Percentiles rank a stretch among this genome's conserved stretches.
Conservation (phyloP, 2,329 filamentous ascomycete genomes). For the Elsinoe batatas region DNA sequence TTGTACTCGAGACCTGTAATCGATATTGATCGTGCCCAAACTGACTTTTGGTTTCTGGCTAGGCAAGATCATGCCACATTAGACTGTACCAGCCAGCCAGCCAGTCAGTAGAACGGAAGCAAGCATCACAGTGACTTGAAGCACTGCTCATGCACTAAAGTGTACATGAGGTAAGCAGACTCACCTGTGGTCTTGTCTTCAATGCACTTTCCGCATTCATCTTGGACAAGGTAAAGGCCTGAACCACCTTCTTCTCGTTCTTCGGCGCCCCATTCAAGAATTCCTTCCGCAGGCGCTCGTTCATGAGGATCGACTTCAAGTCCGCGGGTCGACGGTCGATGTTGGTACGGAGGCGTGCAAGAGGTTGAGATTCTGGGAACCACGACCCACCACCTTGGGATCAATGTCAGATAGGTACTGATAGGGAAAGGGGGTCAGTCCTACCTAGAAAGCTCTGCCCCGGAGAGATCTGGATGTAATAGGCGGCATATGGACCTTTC, state of each 20-base stretch:
- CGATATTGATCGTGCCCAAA: no score
- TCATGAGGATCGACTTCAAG: constrained; percentile 58
- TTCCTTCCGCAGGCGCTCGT: constrained; percentile 49
- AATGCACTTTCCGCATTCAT: constrained; percentile 65
- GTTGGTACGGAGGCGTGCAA: constrained; percentile 58
- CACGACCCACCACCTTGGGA: constrained; percentile 64
- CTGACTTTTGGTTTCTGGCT: no score
- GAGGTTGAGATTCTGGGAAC: constrained; percentile 59
- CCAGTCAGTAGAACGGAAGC: no score
- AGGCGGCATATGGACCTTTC: constrained; percentile 79
- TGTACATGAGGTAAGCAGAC: constrained; percentile 21
- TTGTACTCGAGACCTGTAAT: not conserved
- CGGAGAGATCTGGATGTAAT: constrained; percentile 78
- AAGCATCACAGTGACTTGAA: not conserved
- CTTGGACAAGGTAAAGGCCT: constrained; percentile 52
- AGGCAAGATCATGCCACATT: no score
- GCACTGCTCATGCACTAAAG: not conserved
- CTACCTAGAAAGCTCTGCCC: constrained; percentile 60
- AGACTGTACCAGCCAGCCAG: not conserved
- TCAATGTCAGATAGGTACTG: constrained; percentile 3
- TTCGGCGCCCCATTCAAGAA: constrained; percentile 52
- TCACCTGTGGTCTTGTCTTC: constrained; percentile 77
- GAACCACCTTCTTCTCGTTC: constrained; percentile 51
- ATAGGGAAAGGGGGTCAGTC: constrained; percentile 23
- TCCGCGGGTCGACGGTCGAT: constrained; percentile 64